Evolutionary conservation across 495 filamentous ascomycete genomes (phyloP).

Genomic region (Penicillium salamii): DNA sequence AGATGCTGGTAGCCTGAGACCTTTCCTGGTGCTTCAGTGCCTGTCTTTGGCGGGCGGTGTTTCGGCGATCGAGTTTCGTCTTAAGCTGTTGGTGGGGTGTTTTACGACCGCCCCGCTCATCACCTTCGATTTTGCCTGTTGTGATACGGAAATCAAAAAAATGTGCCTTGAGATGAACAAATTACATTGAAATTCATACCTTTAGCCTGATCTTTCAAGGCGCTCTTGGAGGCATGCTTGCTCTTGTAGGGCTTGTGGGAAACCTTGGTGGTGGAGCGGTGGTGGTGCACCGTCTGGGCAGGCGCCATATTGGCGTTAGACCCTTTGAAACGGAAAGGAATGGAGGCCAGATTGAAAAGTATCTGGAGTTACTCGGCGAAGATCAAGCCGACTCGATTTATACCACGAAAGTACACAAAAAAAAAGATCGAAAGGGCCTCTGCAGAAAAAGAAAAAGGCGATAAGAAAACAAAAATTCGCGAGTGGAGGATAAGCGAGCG

Average conservation of each 20-base stretch:
- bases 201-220: slow-evolving; percentile 74
- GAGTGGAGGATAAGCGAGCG: slow-evolving; percentile 41
- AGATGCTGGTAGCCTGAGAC: slow-evolving; percentile 70
- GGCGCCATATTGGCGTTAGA: slow-evolving; percentile 56
- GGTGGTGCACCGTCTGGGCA: slow-evolving; percentile 65
- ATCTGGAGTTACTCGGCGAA: not conserved
- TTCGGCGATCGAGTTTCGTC: slow-evolving; percentile 92
- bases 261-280: slow-evolving; percentile 85
- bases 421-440: slow-evolving; percentile 7
- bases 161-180: slow-evolving; percentile 61
- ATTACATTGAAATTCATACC: slow-evolving; percentile 45
- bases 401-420: slow-evolving; percentile 7
- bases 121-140: slow-evolving; percentile 59
- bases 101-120: slow-evolving; percentile 64
- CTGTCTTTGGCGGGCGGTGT: slow-evolving; percentile 86
- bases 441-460: slow-evolving; percentile 23
- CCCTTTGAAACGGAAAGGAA: slow-evolving; percentile 88
- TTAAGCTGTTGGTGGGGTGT: slow-evolving; percentile 94
- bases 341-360: slow-evolving; percentile 48
- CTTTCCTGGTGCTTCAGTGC: slow-evolving; percentile 77
- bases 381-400: not conserved
- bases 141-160: slow-evolving; percentile 1
- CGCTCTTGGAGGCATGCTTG: slow-evolving; percentile 81
- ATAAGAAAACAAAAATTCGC: slow-evolving; percentile 38
- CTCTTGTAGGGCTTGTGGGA: slow-evolving; percentile 88